Evolutionary conservation across 2,329 filamentous ascomycete genomes (phyloP), one percentile per base, ranked within the genome.

Genomic region (Botrytis galanthina): DNA sequence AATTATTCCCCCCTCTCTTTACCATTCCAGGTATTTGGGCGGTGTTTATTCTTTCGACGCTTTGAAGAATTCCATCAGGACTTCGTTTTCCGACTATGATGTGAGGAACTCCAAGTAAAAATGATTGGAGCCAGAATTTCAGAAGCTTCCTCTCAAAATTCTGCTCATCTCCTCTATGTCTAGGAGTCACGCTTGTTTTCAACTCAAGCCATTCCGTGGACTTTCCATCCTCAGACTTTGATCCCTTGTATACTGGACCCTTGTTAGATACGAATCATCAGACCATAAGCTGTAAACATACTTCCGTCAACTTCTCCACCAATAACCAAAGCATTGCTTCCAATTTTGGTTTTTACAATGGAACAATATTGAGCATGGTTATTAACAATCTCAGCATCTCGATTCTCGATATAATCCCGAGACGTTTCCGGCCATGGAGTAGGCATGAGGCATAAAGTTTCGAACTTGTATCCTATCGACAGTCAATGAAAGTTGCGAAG

Each of bases 331-430:
- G 87, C 86, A 1, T 89, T 87, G 66, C 89, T 89, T 2, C 95
- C 95, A 73, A 99, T 92, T 0, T 93, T 93, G 0, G 95, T 98
- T 54, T 91, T 90, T 1, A 97, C 95, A 32, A 99, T 89, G 4
- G 95, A 98, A 84, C 96, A 99, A 84, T 98, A 98, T 80, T 99
- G 96, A 0, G 93, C 92, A 80, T 94, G 90, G 81, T 98, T 99
- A 81, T 91, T 95, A 68, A 98, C 95, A 14, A 91, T 80, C 72
- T 92, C 86, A 4, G 89, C 82, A 61, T 92, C 89, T 42, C 96
- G 90, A 73, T 83, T 84, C 80, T 97, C 95, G 75, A 99, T 98
- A 74, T 91, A 89, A 1, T 93, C 91, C 73, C 93, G 89, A 0
- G 90, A 84, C 0, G 89, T 91, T 73, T 92, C 88, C 71, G 87